Percentiles rank a stretch among this genome's conserved stretches.
phyloP scores from a whole-genome alignment of 805 yeast species.

The Metschnikowia picachoensis region DNA sequence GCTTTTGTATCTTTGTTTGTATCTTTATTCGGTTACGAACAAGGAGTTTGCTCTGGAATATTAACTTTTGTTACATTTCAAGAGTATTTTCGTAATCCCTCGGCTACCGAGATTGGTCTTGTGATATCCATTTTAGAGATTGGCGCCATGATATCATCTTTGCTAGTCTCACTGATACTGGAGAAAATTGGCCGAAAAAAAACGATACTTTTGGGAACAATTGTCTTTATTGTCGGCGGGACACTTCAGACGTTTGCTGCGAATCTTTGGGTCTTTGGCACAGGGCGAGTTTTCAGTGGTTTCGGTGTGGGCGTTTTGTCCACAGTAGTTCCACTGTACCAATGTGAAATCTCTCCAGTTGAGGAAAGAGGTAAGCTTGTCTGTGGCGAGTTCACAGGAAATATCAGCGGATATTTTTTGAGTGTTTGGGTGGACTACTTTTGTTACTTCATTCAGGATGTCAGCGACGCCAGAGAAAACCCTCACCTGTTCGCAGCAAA shows the following conservation, averaged over 20 bases:
- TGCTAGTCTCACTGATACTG: slow-evolving; percentile 16
- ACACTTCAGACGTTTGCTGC: slow-evolving; percentile 36
- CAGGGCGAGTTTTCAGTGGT: slow-evolving; percentile 77
- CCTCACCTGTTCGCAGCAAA: slow-evolving; percentile 37
- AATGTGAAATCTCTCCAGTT: slow-evolving; percentile 84
- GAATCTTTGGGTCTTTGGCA: slow-evolving; percentile 52
- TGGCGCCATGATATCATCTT: slow-evolving; percentile 21
- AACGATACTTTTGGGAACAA: slow-evolving; percentile 18
- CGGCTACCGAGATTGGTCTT: slow-evolving; percentile 17
- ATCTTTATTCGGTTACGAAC: slow-evolving; percentile 32
- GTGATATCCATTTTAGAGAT: slow-evolving; percentile 20
- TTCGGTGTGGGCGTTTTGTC: slow-evolving; percentile 84
- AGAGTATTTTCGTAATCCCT: slow-evolving; percentile 21
- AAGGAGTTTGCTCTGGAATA: slow-evolving; percentile 89
- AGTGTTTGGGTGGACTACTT: slow-evolving; percentile 87
- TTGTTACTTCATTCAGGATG: slow-evolving; percentile 59
- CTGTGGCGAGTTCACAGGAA: slow-evolving; percentile 85
- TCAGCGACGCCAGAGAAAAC: slow-evolving; percentile 38
- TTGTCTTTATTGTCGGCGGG: slow-evolving; percentile 18
- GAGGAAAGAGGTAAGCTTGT: slow-evolving; percentile 82
- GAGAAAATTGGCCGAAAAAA: slow-evolving; percentile 19
- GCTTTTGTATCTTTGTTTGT: slow-evolving; percentile 44
- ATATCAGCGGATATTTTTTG: slow-evolving; percentile 72
- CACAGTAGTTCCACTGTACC: slow-evolving; percentile 83
- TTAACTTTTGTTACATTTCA: slow-evolving; percentile 70